These are phyloP conservation scores for Cavenderia fasciculata DNA, from an alignment of 78 protist species.

Conservation along the genomic window DNA sequence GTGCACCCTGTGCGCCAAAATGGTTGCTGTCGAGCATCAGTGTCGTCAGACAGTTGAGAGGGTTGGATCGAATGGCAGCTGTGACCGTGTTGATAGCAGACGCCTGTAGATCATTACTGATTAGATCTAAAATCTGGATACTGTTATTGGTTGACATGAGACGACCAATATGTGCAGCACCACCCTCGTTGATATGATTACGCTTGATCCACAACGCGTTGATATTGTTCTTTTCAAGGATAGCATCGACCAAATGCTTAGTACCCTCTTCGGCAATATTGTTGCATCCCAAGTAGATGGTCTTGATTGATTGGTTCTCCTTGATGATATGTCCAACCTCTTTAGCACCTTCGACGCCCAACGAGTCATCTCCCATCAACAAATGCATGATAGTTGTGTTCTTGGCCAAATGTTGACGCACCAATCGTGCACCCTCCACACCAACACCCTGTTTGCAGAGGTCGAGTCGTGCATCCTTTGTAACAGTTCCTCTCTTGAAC, in stretches of 20 bases:
- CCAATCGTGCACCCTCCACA: background rate
- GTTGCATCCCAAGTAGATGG: slow-evolving; percentile 23
- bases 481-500: slow-evolving; percentile 20
- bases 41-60: too few species aligned
- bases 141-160: background rate
- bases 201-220: slow-evolving; percentile 65
- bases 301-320: background rate
- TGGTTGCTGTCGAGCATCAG: too few species aligned
- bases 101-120: slow-evolving; percentile 23
- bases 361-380: slow-evolving; percentile 11
- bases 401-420: background rate
- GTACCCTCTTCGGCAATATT: slow-evolving; percentile 5
- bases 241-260: background rate
- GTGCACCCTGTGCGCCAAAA: too few species aligned
- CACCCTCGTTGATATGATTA: slow-evolving; percentile 3
- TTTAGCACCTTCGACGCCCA: slow-evolving; percentile 17
- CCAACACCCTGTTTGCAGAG: slow-evolving; percentile 41
- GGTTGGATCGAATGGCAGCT: too few species aligned
- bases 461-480: slow-evolving; percentile 4
- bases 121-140: background rate
- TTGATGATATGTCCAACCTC: slow-evolving; percentile 10
- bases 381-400: background rate
- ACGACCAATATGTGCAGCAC: background rate
- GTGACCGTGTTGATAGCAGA: too few species aligned
- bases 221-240: background rate